A percentile compares a stretch with the other conserved stretches of the same genome.
Evolutionary conservation across 106 monocot genomes (phyloP).

Genomic region (Dioscorea dumetorum): DNA sequence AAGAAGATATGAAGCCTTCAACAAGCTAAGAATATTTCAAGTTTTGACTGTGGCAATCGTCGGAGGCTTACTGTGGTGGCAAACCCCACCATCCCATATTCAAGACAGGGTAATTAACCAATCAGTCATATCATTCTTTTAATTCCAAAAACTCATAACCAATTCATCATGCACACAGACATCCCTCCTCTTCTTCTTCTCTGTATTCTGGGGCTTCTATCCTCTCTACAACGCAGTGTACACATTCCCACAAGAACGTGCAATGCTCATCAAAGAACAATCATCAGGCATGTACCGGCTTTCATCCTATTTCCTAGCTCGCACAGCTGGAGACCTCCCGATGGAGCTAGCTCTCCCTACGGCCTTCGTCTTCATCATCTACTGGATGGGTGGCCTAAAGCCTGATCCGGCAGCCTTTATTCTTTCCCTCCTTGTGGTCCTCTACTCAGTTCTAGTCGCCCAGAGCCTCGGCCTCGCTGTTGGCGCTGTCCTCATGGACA

Average conservation of each 20-base stretch:
- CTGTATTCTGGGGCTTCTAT: constrained; percentile 89
- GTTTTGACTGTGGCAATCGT: constrained; percentile 50
- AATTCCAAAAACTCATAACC: neutral
- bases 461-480: constrained; percentile 76
- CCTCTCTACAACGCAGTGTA: constrained; percentile 89
- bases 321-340: constrained; percentile 65
- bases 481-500: constrained; percentile 76
- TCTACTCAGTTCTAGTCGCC: constrained; percentile 62
- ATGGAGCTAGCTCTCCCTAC: constrained; percentile 92
- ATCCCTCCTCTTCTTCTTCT: constrained; percentile 75
- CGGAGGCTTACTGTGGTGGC: constrained; percentile 69
- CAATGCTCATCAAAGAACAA: constrained; percentile 57
- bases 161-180: constrained; percentile 24
- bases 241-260: constrained; percentile 64
- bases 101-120: constrained; percentile 49
- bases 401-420: constrained; percentile 38
- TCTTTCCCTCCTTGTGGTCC: constrained; percentile 57
- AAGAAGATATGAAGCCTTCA: constrained; percentile 62
- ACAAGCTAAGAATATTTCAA: constrained; percentile 58
- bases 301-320: constrained; percentile 76
- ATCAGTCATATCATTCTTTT: neutral
- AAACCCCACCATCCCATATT: constrained; percentile 34
- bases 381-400: constrained; percentile 88
- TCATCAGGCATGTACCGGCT: constrained; percentile 82
- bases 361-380: constrained; percentile 65